Conservation (phyloP, 2,329 filamentous ascomycete genomes). For the Rhinocladiella similis region DNA sequence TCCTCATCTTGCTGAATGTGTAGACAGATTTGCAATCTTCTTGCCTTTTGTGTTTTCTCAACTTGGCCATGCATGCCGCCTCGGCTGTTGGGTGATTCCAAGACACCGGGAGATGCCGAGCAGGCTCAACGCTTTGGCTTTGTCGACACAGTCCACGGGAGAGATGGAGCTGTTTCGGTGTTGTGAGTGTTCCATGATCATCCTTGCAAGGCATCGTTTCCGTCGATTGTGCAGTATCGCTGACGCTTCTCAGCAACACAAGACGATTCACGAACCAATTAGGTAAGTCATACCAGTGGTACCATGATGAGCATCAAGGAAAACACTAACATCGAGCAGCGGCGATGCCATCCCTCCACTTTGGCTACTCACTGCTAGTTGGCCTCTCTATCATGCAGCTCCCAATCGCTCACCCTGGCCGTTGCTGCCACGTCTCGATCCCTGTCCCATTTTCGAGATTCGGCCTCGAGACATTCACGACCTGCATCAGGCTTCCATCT, state of each 20-base stretch:
- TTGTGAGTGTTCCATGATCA: slow-evolving; percentile 26
- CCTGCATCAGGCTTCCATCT: slow-evolving; percentile 41
- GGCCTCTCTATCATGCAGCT: slow-evolving; percentile 58
- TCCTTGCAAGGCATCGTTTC: too few species aligned
- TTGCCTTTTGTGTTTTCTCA: slow-evolving; percentile 51
- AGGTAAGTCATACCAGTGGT: slow-evolving; percentile 1
- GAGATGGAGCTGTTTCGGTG: slow-evolving; percentile 50
- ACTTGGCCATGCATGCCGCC: slow-evolving; percentile 52
- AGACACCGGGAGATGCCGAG: slow-evolving; percentile 57
- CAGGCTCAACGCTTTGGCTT: slow-evolving; percentile 61
- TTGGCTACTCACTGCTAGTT: slow-evolving; percentile 40
- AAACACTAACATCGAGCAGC: slow-evolving; percentile 48
- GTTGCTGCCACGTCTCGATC: slow-evolving; percentile 36
- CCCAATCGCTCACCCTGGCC: slow-evolving; percentile 57
- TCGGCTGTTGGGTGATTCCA: slow-evolving; percentile 51
- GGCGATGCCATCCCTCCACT: slow-evolving; percentile 53
- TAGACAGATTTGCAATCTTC: slow-evolving; percentile 39
- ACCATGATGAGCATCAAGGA: slow-evolving; percentile 47
- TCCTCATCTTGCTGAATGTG: background rate
- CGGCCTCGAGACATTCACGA: background rate
- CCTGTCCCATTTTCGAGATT: background rate
- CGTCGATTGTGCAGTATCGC: too few species aligned
- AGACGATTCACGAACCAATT: slow-evolving; percentile 26
- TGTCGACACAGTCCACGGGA: slow-evolving; percentile 58
- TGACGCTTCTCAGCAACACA: slow-evolving; percentile 31